phyloP scores from a whole-genome alignment of 345 rosid genomes.

The Acer saccharum region DNA sequence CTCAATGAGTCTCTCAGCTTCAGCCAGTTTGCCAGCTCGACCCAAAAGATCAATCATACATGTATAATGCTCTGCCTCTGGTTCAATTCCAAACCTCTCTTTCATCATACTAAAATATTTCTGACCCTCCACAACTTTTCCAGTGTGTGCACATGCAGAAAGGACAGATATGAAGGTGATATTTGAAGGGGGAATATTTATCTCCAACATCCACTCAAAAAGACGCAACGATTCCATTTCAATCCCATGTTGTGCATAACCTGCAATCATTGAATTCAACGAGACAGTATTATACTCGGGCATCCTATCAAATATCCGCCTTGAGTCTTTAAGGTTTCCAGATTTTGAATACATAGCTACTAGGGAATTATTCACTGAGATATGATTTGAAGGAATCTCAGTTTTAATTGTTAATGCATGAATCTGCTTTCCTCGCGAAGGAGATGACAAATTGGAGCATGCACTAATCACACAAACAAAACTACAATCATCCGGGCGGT shows the following conservation, averaged over 20 bases:
- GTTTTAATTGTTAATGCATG: slow-evolving; percentile 75
- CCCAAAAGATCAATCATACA: slow-evolving; percentile 90
- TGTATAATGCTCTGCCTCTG: slow-evolving; percentile 85
- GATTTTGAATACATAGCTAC: slow-evolving; percentile 75
- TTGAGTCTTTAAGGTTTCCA: slow-evolving; percentile 72
- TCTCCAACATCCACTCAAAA: slow-evolving; percentile 65
- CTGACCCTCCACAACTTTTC: slow-evolving; percentile 67
- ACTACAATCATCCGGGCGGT: slow-evolving; percentile 82
- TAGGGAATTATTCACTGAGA: slow-evolving; percentile 72
- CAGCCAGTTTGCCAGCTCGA: slow-evolving; percentile 74
- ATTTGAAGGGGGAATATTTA: slow-evolving; percentile 53
- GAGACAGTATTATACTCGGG: slow-evolving; percentile 62
- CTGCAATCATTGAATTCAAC: slow-evolving; percentile 76
- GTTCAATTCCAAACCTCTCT: slow-evolving; percentile 64
- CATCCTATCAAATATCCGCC: slow-evolving; percentile 72
- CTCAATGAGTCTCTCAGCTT: slow-evolving; percentile 76
- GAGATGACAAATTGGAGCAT: slow-evolving; percentile 73
- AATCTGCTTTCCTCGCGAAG: slow-evolving; percentile 79
- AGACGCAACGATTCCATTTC: slow-evolving; percentile 58
- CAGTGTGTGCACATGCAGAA: slow-evolving; percentile 85
- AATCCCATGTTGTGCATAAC: slow-evolving; percentile 76
- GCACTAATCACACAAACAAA: slow-evolving; percentile 79
- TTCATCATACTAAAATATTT: slow-evolving; percentile 69
- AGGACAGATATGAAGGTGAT: slow-evolving; percentile 86
- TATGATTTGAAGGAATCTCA: slow-evolving; percentile 60